phyloP scores from a whole-genome alignment of 768 basidiomycete genomes.

The Multifurca ochricompacta region DNA sequence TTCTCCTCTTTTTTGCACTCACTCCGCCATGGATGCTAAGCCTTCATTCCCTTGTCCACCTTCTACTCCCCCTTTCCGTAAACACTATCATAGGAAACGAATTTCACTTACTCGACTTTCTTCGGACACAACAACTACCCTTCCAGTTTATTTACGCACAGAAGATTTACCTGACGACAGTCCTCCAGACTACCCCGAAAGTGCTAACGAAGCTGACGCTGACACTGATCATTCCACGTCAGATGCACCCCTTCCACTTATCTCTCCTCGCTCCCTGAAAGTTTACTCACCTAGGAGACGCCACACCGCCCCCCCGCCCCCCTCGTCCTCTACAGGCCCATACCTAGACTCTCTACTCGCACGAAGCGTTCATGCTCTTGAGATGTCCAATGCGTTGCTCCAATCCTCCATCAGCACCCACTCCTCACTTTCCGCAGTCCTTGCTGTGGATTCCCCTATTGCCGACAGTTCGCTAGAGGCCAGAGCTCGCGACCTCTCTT shows the following conservation, averaged over 20 bases:
- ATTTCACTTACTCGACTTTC: constrained; percentile 51
- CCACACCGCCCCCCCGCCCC: constrained; percentile 18
- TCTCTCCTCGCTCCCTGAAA: constrained; percentile 31
- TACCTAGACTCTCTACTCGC: constrained; percentile 72
- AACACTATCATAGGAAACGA: constrained; percentile 44
- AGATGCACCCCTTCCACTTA: constrained; percentile 27
- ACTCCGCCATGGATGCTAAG: constrained; percentile 3
- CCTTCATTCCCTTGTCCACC: background rate
- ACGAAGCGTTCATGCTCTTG: constrained; percentile 77
- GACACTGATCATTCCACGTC: constrained; percentile 43
- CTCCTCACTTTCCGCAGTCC: constrained; percentile 41
- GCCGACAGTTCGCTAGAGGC: constrained; percentile 40
- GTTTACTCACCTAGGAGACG: constrained; percentile 27
- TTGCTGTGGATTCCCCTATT: constrained; percentile 37
- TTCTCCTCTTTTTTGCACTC: background rate
- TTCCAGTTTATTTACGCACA: constrained; percentile 51
- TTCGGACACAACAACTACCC: constrained; percentile 55
- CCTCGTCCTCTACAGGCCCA: constrained; percentile 35
- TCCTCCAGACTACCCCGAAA: constrained; percentile 71
- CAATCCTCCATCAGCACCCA: constrained; percentile 71
- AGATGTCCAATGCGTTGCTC: constrained; percentile 75
- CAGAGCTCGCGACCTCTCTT: constrained; percentile 45
- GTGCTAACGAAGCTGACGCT: constrained; percentile 69
- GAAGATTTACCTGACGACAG: constrained; percentile 40
- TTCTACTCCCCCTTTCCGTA: constrained; percentile 22